phyloP scores from a whole-genome alignment of 768 basidiomycete genomes.

The Pleurotus ostreatus region DNA sequence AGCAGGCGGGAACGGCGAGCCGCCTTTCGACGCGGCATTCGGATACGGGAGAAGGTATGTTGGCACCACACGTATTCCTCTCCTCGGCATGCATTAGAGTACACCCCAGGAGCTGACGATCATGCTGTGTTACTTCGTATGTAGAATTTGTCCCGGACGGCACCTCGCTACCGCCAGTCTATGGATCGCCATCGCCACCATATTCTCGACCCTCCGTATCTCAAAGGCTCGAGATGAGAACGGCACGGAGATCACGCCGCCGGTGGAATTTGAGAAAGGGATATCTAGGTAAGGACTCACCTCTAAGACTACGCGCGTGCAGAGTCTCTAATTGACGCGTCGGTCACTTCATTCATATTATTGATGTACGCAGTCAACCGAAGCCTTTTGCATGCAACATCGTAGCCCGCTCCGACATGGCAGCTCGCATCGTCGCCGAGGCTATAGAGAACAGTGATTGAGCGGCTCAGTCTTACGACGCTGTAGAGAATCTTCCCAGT shows the following conservation, averaged over 20 bases:
- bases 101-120: background rate
- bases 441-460: background rate
- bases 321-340: background rate
- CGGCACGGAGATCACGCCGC: constrained; percentile 35
- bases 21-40: constrained; percentile 18
- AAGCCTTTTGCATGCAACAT: constrained; percentile 5
- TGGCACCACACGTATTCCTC: no score
- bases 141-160: constrained; percentile 50
- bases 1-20: constrained; percentile 18
- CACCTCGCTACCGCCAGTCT: constrained; percentile 45
- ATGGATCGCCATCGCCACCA: constrained; percentile 40
- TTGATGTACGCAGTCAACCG: background rate
- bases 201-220: constrained; percentile 44
- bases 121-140: background rate
- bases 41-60: constrained; percentile 29
- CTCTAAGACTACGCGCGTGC: no score
- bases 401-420: background rate
- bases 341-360: background rate
- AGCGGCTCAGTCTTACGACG: no score
- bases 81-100: background rate
- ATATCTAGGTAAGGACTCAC: constrained; percentile 36
- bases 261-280: constrained; percentile 32
- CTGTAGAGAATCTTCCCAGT: no score
- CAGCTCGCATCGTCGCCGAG: background rate
- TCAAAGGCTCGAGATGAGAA: constrained; percentile 32